Evolutionary conservation across 2,329 filamentous ascomycete genomes (phyloP), one percentile per base, ranked within the genome.

Genomic region (Trichoderma guizhouense): DNA sequence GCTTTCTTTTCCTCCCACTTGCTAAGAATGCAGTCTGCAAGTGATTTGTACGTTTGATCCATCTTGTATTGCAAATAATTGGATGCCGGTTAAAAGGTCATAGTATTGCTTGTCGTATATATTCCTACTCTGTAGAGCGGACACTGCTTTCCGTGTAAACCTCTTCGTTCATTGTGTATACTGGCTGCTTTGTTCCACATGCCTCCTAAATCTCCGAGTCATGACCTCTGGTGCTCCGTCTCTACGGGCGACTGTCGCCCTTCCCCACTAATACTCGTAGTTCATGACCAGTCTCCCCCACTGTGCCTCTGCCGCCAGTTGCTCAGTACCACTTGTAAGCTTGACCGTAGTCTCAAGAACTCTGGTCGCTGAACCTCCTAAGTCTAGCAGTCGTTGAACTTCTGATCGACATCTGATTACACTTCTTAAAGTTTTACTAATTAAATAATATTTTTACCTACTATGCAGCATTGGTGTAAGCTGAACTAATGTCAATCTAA

Each of bases 1-100:
- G 58, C 43, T 32, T 39, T 70, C 47, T 73, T 71, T 14, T 76
- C 74, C 5, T 71, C 67, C 77, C 77, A 79, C 72, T 75, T 73
- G 21, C 32, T 53, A 8, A 71, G 60, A 30, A 77, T 70, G 21
- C 75, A 75, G n/a, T 76, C 67, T 14, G 74, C 73, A 12, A 79
- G 71, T 21, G 69, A 69, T 39, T 72, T 71, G 71, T 79, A 79
- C 21, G 75, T 76, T 36, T 74, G 58, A 30, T 79, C 76, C 78
- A 78, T 79, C 28, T 34, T 69, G 39, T 21, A 14, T 64, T 24
- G 24, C 15, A 24, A n/a, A 57, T 26, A 15, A 11, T 24, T 43
- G n/a, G 9, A 28, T 9, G 3, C 32, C 55, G 26, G 21, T 7
- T 39, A 67, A 55, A 30, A 58, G n/a, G 21, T 15, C 43, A n/a